These are phyloP conservation scores for Metschnikowia cerradonensis DNA, from an alignment of 805 yeast genomes.

Conservation along the genomic window DNA sequence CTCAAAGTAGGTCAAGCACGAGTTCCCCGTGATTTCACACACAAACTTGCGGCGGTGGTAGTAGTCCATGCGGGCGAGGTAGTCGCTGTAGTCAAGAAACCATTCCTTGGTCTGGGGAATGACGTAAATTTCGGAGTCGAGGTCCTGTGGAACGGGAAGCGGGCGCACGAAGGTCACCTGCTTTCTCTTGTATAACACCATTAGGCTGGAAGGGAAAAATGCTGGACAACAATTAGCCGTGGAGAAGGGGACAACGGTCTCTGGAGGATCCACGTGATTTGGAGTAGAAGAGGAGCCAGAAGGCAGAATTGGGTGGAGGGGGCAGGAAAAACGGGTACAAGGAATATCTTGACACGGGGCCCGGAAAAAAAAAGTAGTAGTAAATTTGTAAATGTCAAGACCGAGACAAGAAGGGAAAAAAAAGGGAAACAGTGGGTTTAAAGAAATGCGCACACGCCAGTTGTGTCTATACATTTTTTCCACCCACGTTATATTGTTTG, in stretches of 20 bases:
- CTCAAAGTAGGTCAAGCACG: slow-evolving; percentile 86
- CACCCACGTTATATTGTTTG: slow-evolving; percentile 1
- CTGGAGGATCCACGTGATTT: not conserved
- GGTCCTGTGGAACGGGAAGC: slow-evolving; percentile 52
- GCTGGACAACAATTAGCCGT: not conserved
- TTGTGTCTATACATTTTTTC: slow-evolving; percentile 5
- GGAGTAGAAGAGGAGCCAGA: too few relatives aligned
- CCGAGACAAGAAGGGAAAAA: slow-evolving; percentile 3
- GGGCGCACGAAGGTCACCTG: slow-evolving; percentile 59
- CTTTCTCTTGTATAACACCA: slow-evolving; percentile 77
- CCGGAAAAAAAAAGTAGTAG: slow-evolving; percentile 1
- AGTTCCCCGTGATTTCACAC: slow-evolving; percentile 93
- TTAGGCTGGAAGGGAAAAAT: slow-evolving; percentile 10
- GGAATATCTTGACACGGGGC: not conserved
- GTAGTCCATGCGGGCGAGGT: slow-evolving; percentile 66
- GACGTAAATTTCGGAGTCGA: slow-evolving; percentile 66
- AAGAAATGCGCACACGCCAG: slow-evolving; percentile 7
- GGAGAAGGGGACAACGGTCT: not conserved
- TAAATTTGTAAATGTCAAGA: not conserved
- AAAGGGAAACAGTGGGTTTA: not conserved
- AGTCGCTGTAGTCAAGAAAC: slow-evolving; percentile 74
- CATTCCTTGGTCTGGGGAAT: slow-evolving; percentile 87
- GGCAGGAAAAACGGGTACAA: not conserved
- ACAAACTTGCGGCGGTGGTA: slow-evolving; percentile 76
- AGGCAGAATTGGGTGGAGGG: not conserved